Percentiles rank a stretch among this genome's conserved stretches.
Conservation (phyloP, 441 rosid genomes). For the Theobroma grandiflorum region DNA sequence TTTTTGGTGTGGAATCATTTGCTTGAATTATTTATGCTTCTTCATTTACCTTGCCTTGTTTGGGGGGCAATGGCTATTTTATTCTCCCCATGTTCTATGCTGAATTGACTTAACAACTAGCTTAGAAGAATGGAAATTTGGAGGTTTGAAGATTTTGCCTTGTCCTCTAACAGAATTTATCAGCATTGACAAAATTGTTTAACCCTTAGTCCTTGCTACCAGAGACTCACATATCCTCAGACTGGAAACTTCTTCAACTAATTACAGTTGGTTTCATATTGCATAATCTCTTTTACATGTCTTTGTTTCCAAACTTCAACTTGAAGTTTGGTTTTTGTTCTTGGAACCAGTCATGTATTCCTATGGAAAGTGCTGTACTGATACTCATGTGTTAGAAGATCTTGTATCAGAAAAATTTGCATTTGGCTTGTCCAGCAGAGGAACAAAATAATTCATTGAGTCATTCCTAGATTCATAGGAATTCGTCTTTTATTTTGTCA, state of each 20-base stretch:
- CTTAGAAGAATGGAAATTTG: background rate
- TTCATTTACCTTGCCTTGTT: background rate
- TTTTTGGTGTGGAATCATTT: slow-evolving; percentile 9
- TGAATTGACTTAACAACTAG: background rate
- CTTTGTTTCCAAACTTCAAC: background rate
- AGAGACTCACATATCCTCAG: background rate
- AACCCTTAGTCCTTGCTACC: background rate
- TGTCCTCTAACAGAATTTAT: background rate
- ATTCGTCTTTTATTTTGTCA: slow-evolving; percentile 2
- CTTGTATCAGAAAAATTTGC: slow-evolving; percentile 1
- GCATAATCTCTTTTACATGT: background rate
- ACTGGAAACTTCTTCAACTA: background rate
- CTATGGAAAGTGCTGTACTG: background rate
- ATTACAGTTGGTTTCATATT: background rate
- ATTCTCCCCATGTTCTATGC: background rate
- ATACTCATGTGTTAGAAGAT: background rate
- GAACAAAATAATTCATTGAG: background rate
- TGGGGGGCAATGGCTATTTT: background rate
- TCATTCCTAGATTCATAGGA: background rate
- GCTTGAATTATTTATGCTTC: background rate
- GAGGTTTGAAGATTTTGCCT: background rate
- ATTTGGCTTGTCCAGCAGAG: background rate
- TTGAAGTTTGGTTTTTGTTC: slow-evolving; percentile 13
- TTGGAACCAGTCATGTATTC: background rate
- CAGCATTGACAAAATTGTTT: background rate